Conservation (phyloP, 1,139 yeast species). For the Candida glucosophila region DNA sequence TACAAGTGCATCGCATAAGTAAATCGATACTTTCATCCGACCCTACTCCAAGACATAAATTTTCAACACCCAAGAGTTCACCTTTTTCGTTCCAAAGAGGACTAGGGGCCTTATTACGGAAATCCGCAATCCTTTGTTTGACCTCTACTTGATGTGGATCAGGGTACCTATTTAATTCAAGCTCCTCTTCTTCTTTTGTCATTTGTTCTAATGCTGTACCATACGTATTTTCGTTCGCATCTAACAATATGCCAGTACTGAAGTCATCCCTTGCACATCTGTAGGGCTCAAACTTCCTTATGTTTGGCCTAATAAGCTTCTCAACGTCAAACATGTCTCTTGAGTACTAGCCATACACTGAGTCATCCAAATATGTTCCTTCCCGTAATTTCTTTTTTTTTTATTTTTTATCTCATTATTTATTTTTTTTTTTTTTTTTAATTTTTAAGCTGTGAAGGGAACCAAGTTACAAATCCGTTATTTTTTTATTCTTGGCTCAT, state of each 20-base stretch:
- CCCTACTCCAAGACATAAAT: constrained; percentile 91
- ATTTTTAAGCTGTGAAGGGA: too few relatives aligned
- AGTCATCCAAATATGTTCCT: too few relatives aligned
- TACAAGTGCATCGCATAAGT: constrained; percentile 74
- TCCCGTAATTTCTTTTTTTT: too few relatives aligned
- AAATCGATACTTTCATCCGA: constrained; percentile 95
- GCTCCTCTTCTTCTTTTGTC: constrained; percentile 18
- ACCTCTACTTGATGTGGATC: constrained; percentile 90
- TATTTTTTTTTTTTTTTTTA: too few relatives aligned
- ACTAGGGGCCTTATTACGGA: constrained; percentile 51
- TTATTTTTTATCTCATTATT: too few relatives aligned
- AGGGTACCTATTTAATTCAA: constrained; percentile 81
- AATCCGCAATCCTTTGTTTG: constrained; percentile 61
- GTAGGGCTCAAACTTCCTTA: constrained; percentile 74
- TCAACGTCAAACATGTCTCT: constrained; percentile 51
- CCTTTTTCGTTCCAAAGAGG: constrained; percentile 10
- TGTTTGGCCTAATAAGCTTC: constrained; percentile 73
- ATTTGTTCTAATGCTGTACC: constrained; percentile 61
- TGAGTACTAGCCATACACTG: too few relatives aligned
- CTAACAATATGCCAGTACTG: constrained; percentile 76
- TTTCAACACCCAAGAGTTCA: constrained; percentile 44
- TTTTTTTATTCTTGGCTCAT: too few relatives aligned
- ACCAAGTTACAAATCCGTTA: too few relatives aligned
- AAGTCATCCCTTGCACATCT: constrained; percentile 94
- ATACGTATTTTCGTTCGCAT: constrained; percentile 93